A percentile compares a stretch with the other conserved stretches of the same genome.
Conservation (phyloP, 805 yeast genomes). For the Candida suzukii region DNA sequence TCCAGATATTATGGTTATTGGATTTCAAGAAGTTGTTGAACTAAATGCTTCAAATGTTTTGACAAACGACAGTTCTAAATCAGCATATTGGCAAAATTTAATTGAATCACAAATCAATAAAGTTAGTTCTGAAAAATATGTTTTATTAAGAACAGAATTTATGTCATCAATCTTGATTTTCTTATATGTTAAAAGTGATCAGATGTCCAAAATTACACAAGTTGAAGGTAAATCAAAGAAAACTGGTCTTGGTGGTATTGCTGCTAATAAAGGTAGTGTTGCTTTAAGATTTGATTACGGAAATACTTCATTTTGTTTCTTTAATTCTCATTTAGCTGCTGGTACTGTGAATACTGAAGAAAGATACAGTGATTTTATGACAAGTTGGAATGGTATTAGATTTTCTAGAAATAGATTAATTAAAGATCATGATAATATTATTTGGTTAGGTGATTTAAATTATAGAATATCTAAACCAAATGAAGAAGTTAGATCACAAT, state of each 20-base stretch:
- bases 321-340: constrained; percentile 92
- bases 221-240: constrained; percentile 94
- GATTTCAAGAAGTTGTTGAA: constrained; percentile 92
- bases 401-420: constrained; percentile 74
- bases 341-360: constrained; percentile 79
- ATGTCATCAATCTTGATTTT: constrained; percentile 63
- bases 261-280: constrained; percentile 96
- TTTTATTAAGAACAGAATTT: constrained; percentile 67
- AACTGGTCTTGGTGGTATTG: constrained; percentile 94
- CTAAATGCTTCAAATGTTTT: constrained; percentile 85
- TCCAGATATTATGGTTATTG: constrained; percentile 84
- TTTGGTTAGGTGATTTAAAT: constrained; percentile 96
- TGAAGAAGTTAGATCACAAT: constrained; percentile 60
- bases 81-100: constrained; percentile 70
- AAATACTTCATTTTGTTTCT: constrained; percentile 70
- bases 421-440: constrained; percentile 75
- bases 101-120: constrained; percentile 56
- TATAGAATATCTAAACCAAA: constrained; percentile 68
- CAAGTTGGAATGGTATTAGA: constrained; percentile 66
- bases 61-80: constrained; percentile 74
- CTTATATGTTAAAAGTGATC: constrained; percentile 50
- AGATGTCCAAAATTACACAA: constrained; percentile 50
- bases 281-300: constrained; percentile 85
- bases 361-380: constrained; percentile 76
- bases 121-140: constrained; percentile 30